Conservation (phyloP, 192 early-diverging fungal genomes). For the Backusella tarrabulga region DNA sequence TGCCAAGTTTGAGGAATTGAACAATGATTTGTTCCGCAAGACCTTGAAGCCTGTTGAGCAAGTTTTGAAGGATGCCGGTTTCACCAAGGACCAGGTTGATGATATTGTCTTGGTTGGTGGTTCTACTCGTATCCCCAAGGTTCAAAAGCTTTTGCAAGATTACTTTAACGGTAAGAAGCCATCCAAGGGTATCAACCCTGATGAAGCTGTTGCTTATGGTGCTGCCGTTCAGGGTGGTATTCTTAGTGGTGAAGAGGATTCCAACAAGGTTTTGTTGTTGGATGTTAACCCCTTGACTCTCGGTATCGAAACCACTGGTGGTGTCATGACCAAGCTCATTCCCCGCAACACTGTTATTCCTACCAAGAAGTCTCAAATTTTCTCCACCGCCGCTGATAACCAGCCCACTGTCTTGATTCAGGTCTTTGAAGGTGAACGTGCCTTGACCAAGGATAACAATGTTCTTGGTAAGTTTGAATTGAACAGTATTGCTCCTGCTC, state of each 20-base stretch:
- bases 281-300: constrained; percentile 97
- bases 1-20: constrained; percentile 93
- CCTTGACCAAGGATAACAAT: constrained; percentile 99
- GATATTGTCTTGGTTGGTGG: constrained; percentile 98
- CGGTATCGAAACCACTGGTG: constrained; percentile 97
- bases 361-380: constrained; percentile 98
- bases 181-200: constrained; percentile 96
- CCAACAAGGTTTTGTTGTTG: constrained; percentile 72
- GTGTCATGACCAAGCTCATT: constrained; percentile 96
- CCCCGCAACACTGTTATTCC: constrained; percentile 91
- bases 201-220: constrained; percentile 98
- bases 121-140: constrained; percentile 98
- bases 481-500: constrained; percentile 89
- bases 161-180: constrained; percentile 98
- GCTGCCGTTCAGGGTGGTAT: constrained; percentile 96
- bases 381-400: constrained; percentile 97
- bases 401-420: constrained; percentile 95
- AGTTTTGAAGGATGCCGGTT: constrained; percentile 84
- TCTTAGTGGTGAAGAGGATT: constrained; percentile 69
- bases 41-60: constrained; percentile 88
- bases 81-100: constrained; percentile 85
- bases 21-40: constrained; percentile 88
- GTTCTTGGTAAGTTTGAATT: constrained; percentile 97
- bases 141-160: constrained; percentile 87
- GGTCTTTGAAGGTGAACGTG: constrained; percentile 96